phyloP scores from a whole-genome alignment of 148 eudicot genomes.

The Heliosperma pusillum region DNA sequence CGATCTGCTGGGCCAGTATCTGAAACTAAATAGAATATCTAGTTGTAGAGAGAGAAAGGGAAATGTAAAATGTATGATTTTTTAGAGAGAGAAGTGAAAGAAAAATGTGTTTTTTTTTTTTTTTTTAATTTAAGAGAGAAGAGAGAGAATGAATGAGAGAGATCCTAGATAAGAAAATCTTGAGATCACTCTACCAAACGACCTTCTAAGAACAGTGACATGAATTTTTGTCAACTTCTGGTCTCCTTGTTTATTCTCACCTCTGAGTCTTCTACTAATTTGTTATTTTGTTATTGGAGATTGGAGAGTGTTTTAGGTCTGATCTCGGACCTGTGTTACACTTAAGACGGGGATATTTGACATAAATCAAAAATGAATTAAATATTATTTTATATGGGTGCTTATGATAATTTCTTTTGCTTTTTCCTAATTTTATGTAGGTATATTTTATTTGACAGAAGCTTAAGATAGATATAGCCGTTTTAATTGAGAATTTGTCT shows the following conservation, averaged over 20 bases:
- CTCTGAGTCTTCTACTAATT: not conserved
- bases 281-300: no score
- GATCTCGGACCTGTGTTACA: no score
- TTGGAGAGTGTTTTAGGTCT: no score
- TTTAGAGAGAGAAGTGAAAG: slow-evolving; percentile 18
- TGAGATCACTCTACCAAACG: slow-evolving; percentile 67
- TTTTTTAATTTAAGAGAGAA: slow-evolving; percentile 19
- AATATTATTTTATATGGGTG: no score
- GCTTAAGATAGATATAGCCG: no score
- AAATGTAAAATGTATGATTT: no score
- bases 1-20: slow-evolving; percentile 75
- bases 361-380: no score
- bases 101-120: slow-evolving; percentile 10
- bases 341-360: no score
- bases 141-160: slow-evolving; percentile 46
- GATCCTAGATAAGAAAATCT: slow-evolving; percentile 98
- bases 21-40: slow-evolving; percentile 19
- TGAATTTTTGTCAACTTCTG: slow-evolving; percentile 2
- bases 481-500: no score
- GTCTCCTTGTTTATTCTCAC: not conserved
- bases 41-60: not conserved
- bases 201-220: slow-evolving; percentile 70
- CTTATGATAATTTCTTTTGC: no score
- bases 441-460: no score
- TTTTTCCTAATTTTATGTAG: no score